Percentiles rank a stretch among this genome's conserved stretches.
Evolutionary conservation across 257 asterid species (phyloP).

Genomic region (Rauvolfia tetraphylla): DNA sequence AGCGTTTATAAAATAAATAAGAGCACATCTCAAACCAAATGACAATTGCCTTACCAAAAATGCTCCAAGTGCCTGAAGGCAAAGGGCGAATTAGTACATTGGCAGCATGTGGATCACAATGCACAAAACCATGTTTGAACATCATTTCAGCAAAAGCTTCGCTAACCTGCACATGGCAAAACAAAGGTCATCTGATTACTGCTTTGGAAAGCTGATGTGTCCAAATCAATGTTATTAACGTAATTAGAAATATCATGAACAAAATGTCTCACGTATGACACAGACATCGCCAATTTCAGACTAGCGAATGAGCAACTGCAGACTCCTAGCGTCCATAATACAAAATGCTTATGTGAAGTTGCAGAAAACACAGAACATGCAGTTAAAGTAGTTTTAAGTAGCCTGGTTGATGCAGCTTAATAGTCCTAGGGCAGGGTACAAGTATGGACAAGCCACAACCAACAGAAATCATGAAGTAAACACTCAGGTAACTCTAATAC

Average conservation of each 20-base stretch:
- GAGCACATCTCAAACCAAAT: background rate
- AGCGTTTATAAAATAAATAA: no score
- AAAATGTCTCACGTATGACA: background rate
- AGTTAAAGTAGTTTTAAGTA: background rate
- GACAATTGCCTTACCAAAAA: constrained; percentile 61
- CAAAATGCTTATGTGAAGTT: background rate
- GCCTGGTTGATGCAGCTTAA: background rate
- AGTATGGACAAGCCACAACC: background rate
- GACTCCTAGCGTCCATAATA: background rate
- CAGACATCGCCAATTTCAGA: background rate
- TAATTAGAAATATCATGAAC: background rate
- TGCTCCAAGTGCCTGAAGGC: constrained; percentile 58
- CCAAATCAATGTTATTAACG: background rate
- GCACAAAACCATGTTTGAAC: constrained; percentile 99
- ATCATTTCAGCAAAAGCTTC: constrained; percentile 95
- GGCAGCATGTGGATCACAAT: constrained; percentile 99
- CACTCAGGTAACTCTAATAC: background rate
- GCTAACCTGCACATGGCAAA: constrained; percentile 59
- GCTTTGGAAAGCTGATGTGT: constrained; percentile 13
- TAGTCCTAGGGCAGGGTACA: background rate
- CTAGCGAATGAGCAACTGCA: background rate
- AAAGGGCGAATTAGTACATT: constrained; percentile 83
- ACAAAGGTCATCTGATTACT: constrained; percentile 17
- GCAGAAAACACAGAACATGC: background rate
- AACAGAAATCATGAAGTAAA: background rate